Percentiles rank a stretch among this genome's conserved stretches.
Evolutionary conservation across 257 asterid genomes (phyloP).

Genomic region (Rhazya stricta): DNA sequence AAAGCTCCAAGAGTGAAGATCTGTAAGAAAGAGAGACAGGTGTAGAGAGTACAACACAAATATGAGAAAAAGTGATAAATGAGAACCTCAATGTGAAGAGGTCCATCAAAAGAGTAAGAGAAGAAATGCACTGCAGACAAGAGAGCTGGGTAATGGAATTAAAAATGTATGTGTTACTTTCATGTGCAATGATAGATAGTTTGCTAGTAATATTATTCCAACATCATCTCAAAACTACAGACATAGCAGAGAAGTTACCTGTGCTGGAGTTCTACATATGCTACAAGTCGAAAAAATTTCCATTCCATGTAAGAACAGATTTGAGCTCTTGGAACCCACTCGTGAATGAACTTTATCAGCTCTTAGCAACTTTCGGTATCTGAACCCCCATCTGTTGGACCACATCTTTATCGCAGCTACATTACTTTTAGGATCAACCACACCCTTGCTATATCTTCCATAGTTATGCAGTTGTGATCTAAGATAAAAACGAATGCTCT

Average conservation of each 20-base stretch:
- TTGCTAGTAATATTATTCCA: neutral
- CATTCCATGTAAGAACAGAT: conserved; percentile 26
- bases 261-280: conserved; percentile 22
- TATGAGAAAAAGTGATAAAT: neutral
- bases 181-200: neutral
- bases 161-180: neutral
- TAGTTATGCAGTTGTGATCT: conserved; percentile 29
- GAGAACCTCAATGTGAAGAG: neutral
- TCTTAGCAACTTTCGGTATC: conserved; percentile 33
- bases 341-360: conserved; percentile 28
- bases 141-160: neutral
- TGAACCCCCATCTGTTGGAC: conserved; percentile 36
- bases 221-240: neutral
- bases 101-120: neutral
- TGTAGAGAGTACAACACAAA: neutral
- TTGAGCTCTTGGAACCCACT: conserved; percentile 34
- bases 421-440: conserved; percentile 27
- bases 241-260: conserved; percentile 37
- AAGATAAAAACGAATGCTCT: conserved; percentile 34
- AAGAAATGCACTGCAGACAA: neutral
- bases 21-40: neutral
- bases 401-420: conserved; percentile 26
- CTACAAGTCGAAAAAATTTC: conserved; percentile 22
- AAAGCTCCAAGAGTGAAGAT: neutral
- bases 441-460: conserved; percentile 29